phyloP scores from a whole-genome alignment of 352 stramenopile species.

The Globisporangium recalcitrans region DNA sequence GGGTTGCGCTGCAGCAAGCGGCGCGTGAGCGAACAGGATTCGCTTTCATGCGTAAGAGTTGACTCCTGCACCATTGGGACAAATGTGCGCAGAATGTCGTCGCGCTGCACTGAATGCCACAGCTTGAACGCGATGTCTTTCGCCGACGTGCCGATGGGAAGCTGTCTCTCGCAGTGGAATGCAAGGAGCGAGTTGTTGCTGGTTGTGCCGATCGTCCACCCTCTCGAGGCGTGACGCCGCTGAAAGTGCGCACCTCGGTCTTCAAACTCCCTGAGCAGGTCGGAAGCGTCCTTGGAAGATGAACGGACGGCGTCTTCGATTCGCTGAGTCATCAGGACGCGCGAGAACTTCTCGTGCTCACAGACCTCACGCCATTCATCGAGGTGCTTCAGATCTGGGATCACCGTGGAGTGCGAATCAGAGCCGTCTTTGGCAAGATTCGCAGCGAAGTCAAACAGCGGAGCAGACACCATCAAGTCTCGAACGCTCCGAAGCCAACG shows the following conservation, averaged over 20 bases:
- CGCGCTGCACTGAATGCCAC: conserved; percentile 44
- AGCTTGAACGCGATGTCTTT: conserved; percentile 37
- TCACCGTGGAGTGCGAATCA: not conserved
- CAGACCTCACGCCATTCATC: conserved; percentile 22
- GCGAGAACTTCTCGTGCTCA: conserved; percentile 20
- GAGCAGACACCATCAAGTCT: conserved; percentile 44
- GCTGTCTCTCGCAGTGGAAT: conserved; percentile 38
- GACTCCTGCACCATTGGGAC: conserved; percentile 48
- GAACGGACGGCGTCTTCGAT: conserved; percentile 20
- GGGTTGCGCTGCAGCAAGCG: conserved; percentile 34
- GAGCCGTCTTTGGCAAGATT: not conserved
- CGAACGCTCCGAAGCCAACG: conserved; percentile 44
- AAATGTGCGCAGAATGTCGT: conserved; percentile 65
- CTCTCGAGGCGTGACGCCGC: conserved; percentile 32
- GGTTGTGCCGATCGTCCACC: conserved; percentile 43
- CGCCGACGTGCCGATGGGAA: conserved; percentile 15
- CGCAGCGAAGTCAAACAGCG: conserved; percentile 34
- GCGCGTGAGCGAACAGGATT: conserved; percentile 24
- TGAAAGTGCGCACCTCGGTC: conserved; percentile 25
- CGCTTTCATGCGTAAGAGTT: conserved; percentile 25
- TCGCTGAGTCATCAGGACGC: conserved; percentile 29
- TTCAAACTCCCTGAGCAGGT: conserved; percentile 28
- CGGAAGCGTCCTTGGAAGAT: conserved; percentile 29
- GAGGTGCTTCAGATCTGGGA: conserved; percentile 18
- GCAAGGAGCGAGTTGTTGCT: conserved; percentile 31